These are phyloP conservation scores for Solanum hybrid DNA, from an alignment of 305 asterid species.

Conservation along the genomic window DNA sequence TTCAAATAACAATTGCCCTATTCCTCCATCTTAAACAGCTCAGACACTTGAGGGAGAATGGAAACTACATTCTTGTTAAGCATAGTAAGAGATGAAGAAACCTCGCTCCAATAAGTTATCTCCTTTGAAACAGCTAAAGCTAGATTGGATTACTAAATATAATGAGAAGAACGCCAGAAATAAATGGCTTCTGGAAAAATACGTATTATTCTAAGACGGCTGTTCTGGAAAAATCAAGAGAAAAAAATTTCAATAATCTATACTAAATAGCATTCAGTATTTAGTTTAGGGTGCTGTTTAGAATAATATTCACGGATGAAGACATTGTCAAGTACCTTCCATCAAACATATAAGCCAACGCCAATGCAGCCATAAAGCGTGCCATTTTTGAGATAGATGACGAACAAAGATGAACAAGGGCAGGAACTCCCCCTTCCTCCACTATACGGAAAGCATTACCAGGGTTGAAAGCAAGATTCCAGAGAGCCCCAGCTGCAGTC, in stretches of 20 bases:
- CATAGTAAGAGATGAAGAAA: background rate
- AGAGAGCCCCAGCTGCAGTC: conserved; percentile 97
- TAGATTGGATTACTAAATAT: background rate
- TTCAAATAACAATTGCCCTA: background rate
- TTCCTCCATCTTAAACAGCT: conserved; percentile 1
- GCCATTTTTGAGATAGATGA: conserved; percentile 86
- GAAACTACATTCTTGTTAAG: background rate
- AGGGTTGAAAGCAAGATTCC: conserved; percentile 95
- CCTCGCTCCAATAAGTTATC: background rate
- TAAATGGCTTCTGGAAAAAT: background rate
- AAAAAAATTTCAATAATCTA: background rate
- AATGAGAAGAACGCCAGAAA: background rate
- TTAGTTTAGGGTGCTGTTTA: background rate
- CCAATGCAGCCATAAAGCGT: conserved; percentile 91
- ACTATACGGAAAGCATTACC: conserved; percentile 92
- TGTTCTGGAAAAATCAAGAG: background rate
- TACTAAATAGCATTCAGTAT: background rate
- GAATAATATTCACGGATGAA: background rate
- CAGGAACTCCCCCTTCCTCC: conserved; percentile 93
- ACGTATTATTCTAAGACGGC: background rate
- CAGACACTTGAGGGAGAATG: background rate
- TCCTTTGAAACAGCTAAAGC: background rate
- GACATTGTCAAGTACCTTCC: conserved; percentile 46
- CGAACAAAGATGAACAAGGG: conserved; percentile 68
- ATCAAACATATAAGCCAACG: conserved; percentile 81